Conservation (phyloP, 345 rosid genomes). For the Erodium maritimum region DNA sequence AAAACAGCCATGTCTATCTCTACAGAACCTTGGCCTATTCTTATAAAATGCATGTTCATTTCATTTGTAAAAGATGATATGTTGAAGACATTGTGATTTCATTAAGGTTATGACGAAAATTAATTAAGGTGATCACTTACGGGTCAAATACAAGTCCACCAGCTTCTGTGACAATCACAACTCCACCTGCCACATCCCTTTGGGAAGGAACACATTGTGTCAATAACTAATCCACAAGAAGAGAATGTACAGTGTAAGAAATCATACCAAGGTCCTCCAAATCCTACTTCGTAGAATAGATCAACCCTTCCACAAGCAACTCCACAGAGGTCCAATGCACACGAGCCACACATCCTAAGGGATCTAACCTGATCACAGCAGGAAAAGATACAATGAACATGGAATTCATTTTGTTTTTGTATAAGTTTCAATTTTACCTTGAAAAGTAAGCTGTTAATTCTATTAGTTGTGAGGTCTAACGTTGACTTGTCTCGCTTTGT, state of each 20-base stretch:
- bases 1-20: constrained; percentile 6
- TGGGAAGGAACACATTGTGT: constrained; percentile 7
- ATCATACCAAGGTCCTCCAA: constrained; percentile 85
- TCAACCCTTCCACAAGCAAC: constrained; percentile 82
- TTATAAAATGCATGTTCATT: not conserved
- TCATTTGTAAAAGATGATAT: too few relatives aligned
- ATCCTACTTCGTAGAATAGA: constrained; percentile 70
- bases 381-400: not conserved
- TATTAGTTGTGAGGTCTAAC: constrained; percentile 53
- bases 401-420: not conserved
- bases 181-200: constrained; percentile 95
- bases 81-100: too few relatives aligned
- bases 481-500: constrained; percentile 69
- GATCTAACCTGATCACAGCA: constrained; percentile 67
- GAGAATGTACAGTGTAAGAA: not conserved
- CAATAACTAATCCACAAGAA: constrained; percentile 1
- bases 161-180: constrained; percentile 74
- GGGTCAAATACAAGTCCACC: constrained; percentile 90
- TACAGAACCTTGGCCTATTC: constrained; percentile 2
- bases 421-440: constrained; percentile 38
- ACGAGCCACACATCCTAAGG: constrained; percentile 84
- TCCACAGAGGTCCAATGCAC: constrained; percentile 90
- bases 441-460: constrained; percentile 65
- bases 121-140: constrained; percentile 31
- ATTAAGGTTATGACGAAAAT: too few relatives aligned